Percentiles rank a stretch among this genome's conserved stretches.
These are phyloP conservation scores for Lophiotrema nucula DNA, from an alignment of 495 filamentous ascomycete species.

Conservation along the genomic window DNA sequence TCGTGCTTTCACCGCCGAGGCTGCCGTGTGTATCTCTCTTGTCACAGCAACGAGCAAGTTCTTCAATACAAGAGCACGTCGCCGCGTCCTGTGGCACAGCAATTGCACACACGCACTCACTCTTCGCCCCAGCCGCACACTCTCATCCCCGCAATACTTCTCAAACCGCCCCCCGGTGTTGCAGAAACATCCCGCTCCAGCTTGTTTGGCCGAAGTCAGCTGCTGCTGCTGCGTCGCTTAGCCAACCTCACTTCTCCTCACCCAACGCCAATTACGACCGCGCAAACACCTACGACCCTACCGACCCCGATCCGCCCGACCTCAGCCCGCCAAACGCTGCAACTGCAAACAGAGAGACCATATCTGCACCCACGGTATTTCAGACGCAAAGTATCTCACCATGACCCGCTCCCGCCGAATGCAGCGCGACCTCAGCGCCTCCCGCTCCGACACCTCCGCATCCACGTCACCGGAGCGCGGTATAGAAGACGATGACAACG, in stretches of 20 bases:
- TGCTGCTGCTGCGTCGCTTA: not conserved
- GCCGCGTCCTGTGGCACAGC: too few relatives aligned
- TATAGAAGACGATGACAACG: constrained; percentile 71
- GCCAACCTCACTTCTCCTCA: not conserved
- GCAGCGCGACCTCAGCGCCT: constrained; percentile 35
- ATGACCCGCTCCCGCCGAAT: constrained; percentile 34
- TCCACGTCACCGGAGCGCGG: constrained; percentile 72
- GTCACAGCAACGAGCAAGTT: too few relatives aligned
- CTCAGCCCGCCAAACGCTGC: too few relatives aligned
- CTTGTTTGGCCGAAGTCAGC: not conserved
- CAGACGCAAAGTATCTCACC: not conserved
- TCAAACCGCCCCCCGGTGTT: not conserved
- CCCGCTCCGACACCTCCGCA: constrained; percentile 60
- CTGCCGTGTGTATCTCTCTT: too few relatives aligned
- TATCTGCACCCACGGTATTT: not conserved
- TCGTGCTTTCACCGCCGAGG: too few relatives aligned
- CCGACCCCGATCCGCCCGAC: not conserved
- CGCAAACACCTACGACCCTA: not conserved
- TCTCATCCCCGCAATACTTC: not conserved
- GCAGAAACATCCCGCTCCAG: not conserved
- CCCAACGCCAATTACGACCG: too few relatives aligned
- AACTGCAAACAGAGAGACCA: not conserved
- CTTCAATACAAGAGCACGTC: too few relatives aligned
- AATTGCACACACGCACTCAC: too few relatives aligned
- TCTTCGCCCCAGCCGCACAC: not conserved